Conservation (phyloP, 2,329 filamentous ascomycete genomes). For the Dactylellina sp. region DNA sequence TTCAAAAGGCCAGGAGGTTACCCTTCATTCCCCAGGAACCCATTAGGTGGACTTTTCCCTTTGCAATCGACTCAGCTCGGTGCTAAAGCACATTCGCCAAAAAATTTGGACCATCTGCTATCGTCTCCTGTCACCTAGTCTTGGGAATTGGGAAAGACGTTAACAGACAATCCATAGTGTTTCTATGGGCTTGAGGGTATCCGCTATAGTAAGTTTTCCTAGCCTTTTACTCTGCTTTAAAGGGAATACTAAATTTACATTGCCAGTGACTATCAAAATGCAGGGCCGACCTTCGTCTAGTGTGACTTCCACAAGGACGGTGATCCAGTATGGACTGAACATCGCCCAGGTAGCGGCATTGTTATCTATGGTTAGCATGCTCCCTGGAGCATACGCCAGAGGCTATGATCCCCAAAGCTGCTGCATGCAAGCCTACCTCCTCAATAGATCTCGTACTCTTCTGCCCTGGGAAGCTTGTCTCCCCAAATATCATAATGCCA, state of each 20-base stretch:
- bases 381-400: slow-evolving; percentile 16
- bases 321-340: slow-evolving; percentile 14
- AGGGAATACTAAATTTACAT: neutral
- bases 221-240: neutral
- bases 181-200: neutral
- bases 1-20: no score
- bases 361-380: slow-evolving; percentile 9
- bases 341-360: slow-evolving; percentile 8
- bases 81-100: neutral
- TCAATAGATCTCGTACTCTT: slow-evolving; percentile 18
- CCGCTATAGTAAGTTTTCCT: neutral
- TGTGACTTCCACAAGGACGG: neutral
- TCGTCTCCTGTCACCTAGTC: neutral
- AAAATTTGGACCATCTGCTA: neutral
- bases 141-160: neutral
- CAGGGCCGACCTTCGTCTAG: neutral
- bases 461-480: slow-evolving; percentile 27
- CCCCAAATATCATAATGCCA: slow-evolving; percentile 21
- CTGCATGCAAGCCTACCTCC: slow-evolving; percentile 28
- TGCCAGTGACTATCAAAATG: neutral
- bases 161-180: neutral
- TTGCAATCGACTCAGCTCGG: no score
- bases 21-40: no score
- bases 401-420: slow-evolving; percentile 22
- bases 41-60: no score